Percentiles rank a stretch among this genome's conserved stretches.
phyloP scores from a whole-genome alignment of 2,329 filamentous ascomycete genomes.

The Hypoxylon sp. region DNA sequence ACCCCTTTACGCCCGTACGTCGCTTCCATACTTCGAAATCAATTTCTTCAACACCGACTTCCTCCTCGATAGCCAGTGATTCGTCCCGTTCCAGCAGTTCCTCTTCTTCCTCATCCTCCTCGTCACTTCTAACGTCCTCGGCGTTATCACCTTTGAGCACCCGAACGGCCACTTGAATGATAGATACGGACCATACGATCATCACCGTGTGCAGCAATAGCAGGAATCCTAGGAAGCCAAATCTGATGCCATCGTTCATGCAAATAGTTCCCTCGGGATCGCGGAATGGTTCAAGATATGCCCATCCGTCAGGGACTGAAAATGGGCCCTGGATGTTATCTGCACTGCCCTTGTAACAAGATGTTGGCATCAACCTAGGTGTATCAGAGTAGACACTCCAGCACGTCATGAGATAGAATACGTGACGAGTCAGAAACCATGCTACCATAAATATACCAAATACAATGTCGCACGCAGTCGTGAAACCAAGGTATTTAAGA shows the following conservation, averaged over 20 bases:
- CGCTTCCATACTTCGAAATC: conserved; percentile 70
- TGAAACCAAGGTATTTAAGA: conserved; percentile 84
- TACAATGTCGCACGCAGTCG: conserved; percentile 77
- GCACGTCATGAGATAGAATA: conserved; percentile 78
- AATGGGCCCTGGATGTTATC: conserved; percentile 63
- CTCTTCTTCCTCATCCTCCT: conserved; percentile 75
- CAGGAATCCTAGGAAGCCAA: conserved; percentile 78
- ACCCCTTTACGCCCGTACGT: conserved; percentile 59
- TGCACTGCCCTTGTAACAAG: conserved; percentile 74
- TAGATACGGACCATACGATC: conserved; percentile 87
- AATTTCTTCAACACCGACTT: conserved; percentile 76
- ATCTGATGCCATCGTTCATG: conserved; percentile 77
- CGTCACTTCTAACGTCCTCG: conserved; percentile 86
- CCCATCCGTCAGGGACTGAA: conserved; percentile 57
- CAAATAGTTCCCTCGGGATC: conserved; percentile 79
- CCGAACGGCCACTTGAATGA: conserved; percentile 79
- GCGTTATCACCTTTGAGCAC: conserved; percentile 79
- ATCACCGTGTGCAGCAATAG: conserved; percentile 82
- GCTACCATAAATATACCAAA: conserved; percentile 85
- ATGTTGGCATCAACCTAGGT: conserved; percentile 67
- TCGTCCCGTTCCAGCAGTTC: conserved; percentile 54
- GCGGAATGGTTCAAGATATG: conserved; percentile 75
- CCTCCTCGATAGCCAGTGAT: conserved; percentile 68
- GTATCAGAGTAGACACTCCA: conserved; percentile 79
- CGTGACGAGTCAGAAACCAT: conserved; percentile 84